phyloP scores from a whole-genome alignment of 108 stramenopile species.

The Cyclostephanos tholiformis region DNA sequence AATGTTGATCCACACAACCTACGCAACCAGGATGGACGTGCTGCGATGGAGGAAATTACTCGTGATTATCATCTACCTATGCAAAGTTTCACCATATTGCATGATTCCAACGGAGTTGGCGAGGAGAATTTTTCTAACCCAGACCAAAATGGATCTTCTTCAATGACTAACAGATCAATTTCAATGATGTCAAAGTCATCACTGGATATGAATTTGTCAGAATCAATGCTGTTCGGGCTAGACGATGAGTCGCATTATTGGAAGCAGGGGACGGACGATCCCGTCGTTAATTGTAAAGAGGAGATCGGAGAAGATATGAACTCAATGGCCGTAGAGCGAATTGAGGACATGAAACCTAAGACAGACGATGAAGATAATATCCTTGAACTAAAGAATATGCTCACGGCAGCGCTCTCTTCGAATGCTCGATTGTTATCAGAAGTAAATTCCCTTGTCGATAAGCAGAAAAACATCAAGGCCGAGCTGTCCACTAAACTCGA shows the following conservation, averaged over 20 bases:
- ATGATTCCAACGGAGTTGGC: constrained; percentile 5
- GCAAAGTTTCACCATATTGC: neutral
- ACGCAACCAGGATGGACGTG: neutral
- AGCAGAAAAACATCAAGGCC: neutral
- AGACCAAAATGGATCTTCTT: neutral
- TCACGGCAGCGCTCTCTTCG: neutral
- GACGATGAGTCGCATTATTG: constrained; percentile 33
- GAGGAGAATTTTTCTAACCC: neutral
- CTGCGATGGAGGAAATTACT: neutral
- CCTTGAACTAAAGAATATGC: neutral
- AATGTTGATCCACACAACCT: constrained; percentile 8
- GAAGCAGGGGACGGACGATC: constrained; percentile 18
- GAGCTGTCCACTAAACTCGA: neutral
- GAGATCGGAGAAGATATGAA: neutral
- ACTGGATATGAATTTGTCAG: constrained; percentile 42
- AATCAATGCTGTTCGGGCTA: constrained; percentile 21
- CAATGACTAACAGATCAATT: neutral
- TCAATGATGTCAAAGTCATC: constrained; percentile 25
- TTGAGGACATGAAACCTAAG: constrained; percentile 6
- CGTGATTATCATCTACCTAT: neutral
- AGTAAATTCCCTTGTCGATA: constrained; percentile 5
- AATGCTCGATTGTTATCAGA: constrained; percentile 16
- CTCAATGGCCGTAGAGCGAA: neutral
- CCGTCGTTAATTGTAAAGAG: neutral
- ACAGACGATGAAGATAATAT: neutral